Base-by-base conservation (phyloP, 2,329 filamentous ascomycete species). In the Harringtonia lauricola region DNA sequence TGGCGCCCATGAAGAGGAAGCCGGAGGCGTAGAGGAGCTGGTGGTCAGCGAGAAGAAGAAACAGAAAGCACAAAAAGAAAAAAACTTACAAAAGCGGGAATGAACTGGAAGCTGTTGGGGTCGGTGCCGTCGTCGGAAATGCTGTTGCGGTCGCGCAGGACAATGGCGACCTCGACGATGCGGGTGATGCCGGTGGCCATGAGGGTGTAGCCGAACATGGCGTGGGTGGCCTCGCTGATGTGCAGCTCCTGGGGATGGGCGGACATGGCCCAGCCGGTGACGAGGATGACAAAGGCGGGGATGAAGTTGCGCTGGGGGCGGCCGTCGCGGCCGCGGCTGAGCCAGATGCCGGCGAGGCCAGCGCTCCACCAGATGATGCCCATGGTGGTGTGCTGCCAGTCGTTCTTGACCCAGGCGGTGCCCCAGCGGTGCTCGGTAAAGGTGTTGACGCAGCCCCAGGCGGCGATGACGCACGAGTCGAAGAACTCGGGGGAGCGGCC, bases 321-420 rank as follows among this genome's bases (percentile, higher is more conserved):
- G 41, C 92, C 90, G 50, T 90, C 80, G 45, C 86, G 79, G 58
- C 82, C 86, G 49, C 79, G 76, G 60, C 87, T 94, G 33, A 98
- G 71, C 92, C 90, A 98, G 42, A 98, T 74, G 35, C 92, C 92
- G 12, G 90, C 75, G 26, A 98, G 67, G 21, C 92, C 92, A 8
- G 92, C 90, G 55, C 81, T 85, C 90, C 90, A 98, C 92, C 92
- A 98, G 41, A 98, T 80, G 49, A 98, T 79, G n/a, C 92, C 92
- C 90, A 98, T 96, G n/a, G 85, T 86, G 0, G 92, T 98, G 62
- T 98, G 92, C 62, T 98, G 90, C 66, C 95, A 79, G 61, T 98
- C 92, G 57, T 95, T 96, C 63, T 77, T 79, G 42, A 84, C 87
- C 92, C 92, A 98, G 1, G 77, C 74, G 1, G 72, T 72, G 43